Evolutionary conservation across 331 rosid species (phyloP).

Genomic region (Pyracantha coccinea): DNA sequence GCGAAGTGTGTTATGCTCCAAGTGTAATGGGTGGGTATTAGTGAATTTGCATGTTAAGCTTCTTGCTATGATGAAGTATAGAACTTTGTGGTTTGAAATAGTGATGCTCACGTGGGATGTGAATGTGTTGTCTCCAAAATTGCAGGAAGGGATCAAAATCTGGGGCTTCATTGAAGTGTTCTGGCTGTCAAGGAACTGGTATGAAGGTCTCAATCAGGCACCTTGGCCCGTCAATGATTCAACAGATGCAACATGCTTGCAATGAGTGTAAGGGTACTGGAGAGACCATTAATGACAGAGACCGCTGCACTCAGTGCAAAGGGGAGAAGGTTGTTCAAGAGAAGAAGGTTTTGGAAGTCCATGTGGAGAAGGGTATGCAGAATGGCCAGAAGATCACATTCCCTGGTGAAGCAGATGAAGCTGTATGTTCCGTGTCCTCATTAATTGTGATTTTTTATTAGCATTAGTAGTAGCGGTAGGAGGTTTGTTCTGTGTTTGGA

Average conservation of each 20-base stretch:
- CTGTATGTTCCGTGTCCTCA: slow-evolving; percentile 29
- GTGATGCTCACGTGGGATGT: not conserved
- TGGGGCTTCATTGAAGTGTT: slow-evolving; percentile 61
- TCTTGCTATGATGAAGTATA: not conserved
- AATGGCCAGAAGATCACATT: slow-evolving; percentile 75
- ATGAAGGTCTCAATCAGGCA: slow-evolving; percentile 84
- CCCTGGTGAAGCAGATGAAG: slow-evolving; percentile 92
- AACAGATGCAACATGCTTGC: slow-evolving; percentile 87
- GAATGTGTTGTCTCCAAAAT: not conserved
- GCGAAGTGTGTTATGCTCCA: slow-evolving; percentile 63
- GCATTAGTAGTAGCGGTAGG: not conserved
- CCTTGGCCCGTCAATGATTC: slow-evolving; percentile 71
- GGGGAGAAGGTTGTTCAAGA: slow-evolving; percentile 80
- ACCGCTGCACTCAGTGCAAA: slow-evolving; percentile 69
- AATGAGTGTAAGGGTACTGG: slow-evolving; percentile 91
- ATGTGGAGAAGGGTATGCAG: slow-evolving; percentile 92
- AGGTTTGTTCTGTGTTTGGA: not conserved
- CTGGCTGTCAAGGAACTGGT: slow-evolving; percentile 81
- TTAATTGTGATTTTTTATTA: not conserved
- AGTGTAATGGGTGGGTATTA: slow-evolving; percentile 69
- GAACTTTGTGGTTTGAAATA: too few species aligned
- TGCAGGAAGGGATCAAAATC: slow-evolving; percentile 81
- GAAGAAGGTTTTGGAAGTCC: slow-evolving; percentile 71
- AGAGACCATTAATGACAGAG: slow-evolving; percentile 65
- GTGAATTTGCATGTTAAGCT: not conserved